Evolutionary conservation across 768 basidiomycete genomes (phyloP), one percentile per base, ranked within the genome.

Genomic region (Gymnopilus dilepis): DNA sequence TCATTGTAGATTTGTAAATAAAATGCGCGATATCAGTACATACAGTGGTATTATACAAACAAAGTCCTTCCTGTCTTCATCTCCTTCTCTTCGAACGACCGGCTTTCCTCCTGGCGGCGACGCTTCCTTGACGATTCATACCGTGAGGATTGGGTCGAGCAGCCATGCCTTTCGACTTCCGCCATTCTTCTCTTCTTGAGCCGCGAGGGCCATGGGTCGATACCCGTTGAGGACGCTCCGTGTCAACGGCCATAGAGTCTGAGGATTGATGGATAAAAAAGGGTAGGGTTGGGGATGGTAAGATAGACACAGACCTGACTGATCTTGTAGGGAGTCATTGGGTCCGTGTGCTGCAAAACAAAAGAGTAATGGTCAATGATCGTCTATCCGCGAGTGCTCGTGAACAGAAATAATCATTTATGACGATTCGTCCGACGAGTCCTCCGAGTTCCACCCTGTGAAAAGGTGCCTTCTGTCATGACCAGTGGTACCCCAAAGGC

Each of bases 151-250:
- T 79, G 7, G 84, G 79, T 65, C 83, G 72, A 24, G 86, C 75
- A 7, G 78, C 69, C 73, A 92, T 69, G 30, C 94, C 94, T 72
- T 94, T 96, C 22, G 93, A 89, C 58, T 76, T 77, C 71, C 93
- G 79, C 94, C 94, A 96, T 65, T 86, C 81, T 71, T 94, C 94
- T 64, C 91, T 81, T 61, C 94, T 80, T 50, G 91, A 90, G 52
- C 82, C 79, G 31, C 93, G 86, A 2, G 88, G 84, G 12, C 94
- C 94, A 67, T 95, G 92, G 2, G 94, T 96, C 8, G 94, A 95
- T 63, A 95, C 80, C 21, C 71, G 72, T 51, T 71, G 72, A 4
- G 76, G 54, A 59, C 67, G 65, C 47, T 74, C 73, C 24, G 73
- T 57, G 53, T 92, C 89, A 41, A 88, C 69, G 55, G 78, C 76